Evolutionary conservation across 2,329 filamentous ascomycete species (phyloP), one percentile per base, ranked within the genome.

Genomic region (Phaeoacremonium minimum): DNA sequence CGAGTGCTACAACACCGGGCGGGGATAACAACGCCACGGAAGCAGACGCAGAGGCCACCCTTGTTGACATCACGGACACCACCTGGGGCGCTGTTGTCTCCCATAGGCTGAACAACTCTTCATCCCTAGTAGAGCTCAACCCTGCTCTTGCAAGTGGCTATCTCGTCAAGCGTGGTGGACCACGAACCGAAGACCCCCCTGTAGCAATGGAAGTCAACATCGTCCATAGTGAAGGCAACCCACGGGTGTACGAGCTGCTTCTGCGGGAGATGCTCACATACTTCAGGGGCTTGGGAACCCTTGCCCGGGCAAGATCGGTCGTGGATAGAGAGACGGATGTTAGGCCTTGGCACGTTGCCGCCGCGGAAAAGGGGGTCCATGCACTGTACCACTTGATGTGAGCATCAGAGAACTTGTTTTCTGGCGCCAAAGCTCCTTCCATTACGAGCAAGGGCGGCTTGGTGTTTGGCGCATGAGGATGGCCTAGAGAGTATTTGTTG

Each of bases 311-410:
- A 15, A 75, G 83, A 42, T 84, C 79, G 1, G 64, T 82, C 50
- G 65, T 80, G 51, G 72, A 78, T 49, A 59, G 69, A 42, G 66
- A 78, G 36, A 69, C 63, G 33, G 78, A 81, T 51, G 70, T 80
- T n/a, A 64, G 85, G 49, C 87, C 87, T 14, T 87, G 86, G 83
- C 87, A 91, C 66, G 66, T 91, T 41, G 82, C 79, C 11, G 82
- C 77, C 14, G 85, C 80, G 3, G 74, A 84, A 58, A 83, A 83
- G 60, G 83, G 76, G 3, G 79, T 80, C 4, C 68, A 76, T 53
- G 81, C 74, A 15, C 58, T 91, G 52, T 78, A 80, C 56, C 64
- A 77, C 50, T 59, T 82, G 50, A 74, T 83, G 71, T 87, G 64
- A 73, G 33, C n/a, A n/a, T n/a, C n/a, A n/a, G n/a, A n/a, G n/a